phyloP scores from a whole-genome alignment of 306 rosid genomes.

The Cucumis melo region DNA sequence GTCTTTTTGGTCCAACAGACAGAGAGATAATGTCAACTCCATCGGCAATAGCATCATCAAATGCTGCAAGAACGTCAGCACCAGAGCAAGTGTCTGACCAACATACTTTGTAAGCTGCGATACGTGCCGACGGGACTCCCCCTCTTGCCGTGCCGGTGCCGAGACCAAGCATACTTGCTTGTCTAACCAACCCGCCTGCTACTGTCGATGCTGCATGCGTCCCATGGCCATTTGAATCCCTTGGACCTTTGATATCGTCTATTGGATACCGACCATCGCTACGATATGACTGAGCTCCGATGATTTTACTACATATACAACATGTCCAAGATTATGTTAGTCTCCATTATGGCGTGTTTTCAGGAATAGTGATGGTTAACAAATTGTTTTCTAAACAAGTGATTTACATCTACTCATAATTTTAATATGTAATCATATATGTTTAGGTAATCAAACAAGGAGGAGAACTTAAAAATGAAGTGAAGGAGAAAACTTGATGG shows the following conservation, averaged over 20 bases:
- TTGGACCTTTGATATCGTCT: neutral
- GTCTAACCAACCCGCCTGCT: neutral
- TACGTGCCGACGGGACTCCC: neutral
- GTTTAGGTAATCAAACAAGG: too few relatives aligned
- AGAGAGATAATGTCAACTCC: neutral
- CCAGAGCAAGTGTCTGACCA: neutral
- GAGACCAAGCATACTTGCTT: neutral
- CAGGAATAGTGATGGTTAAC: too few relatives aligned
- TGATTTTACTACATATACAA: neutral
- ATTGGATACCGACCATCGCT: too few relatives aligned
- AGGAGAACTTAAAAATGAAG: too few relatives aligned
- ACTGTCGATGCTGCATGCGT: neutral
- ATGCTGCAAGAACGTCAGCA: neutral
- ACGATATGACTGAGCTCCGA: neutral
- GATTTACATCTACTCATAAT: too few relatives aligned
- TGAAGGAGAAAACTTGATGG: too few relatives aligned
- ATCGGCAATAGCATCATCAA: neutral
- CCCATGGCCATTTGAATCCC: neutral
- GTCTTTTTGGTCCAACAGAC: fast-evolving
- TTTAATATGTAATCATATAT: too few relatives aligned
- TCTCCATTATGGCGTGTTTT: neutral
- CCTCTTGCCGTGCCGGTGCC: neutral
- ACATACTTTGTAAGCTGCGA: neutral
- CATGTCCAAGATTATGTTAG: neutral
- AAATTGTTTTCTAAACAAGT: too few relatives aligned